A percentile compares a stretch with the other conserved stretches of the same genome.
Evolutionary conservation across 2,329 filamentous ascomycete genomes (phyloP).

Genomic region (Myrmaecium sp.): DNA sequence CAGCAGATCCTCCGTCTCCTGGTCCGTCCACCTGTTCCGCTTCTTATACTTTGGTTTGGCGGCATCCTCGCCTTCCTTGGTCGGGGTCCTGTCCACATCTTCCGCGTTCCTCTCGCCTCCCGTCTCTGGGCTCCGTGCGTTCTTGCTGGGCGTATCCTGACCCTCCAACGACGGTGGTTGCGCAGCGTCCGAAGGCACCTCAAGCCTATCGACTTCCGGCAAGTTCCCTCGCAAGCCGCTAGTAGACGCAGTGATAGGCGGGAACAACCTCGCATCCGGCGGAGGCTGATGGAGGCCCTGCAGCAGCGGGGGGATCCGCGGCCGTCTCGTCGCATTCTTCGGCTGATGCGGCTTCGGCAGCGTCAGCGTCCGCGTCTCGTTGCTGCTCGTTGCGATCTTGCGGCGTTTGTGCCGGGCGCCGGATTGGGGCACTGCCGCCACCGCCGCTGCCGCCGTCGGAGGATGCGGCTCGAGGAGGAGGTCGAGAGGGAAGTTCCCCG

Average conservation of each 20-base stretch:
- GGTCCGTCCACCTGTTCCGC: conserved; percentile 44
- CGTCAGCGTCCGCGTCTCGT: conserved; percentile 9
- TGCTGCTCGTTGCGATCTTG: conserved; percentile 1
- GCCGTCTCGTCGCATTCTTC: conserved; percentile 15
- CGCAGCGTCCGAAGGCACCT: too few species aligned
- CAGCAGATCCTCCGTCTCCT: conserved; percentile 41
- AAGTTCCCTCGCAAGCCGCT: conserved; percentile 14
- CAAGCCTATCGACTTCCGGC: background rate
- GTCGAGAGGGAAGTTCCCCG: too few species aligned
- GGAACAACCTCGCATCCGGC: conserved; percentile 42
- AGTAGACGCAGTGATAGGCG: conserved; percentile 42
- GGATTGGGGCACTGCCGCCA: conserved; percentile 1
- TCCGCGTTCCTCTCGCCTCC: background rate
- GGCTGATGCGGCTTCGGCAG: conserved; percentile 23
- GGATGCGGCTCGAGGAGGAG: conserved; percentile 2
- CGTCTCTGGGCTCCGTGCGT: background rate
- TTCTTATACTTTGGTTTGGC: conserved; percentile 17
- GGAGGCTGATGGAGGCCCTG: conserved; percentile 48
- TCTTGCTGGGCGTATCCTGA: background rate
- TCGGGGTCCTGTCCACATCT: background rate
- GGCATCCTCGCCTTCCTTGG: background rate
- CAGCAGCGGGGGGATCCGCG: conserved; percentile 31
- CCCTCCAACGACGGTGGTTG: too few species aligned
- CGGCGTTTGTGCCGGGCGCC: conserved; percentile 2
- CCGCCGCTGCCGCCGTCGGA: conserved; percentile 1